These are phyloP conservation scores for Zanthoxylum bungeanum DNA, from an alignment of 345 rosid genomes.

Conservation along the genomic window DNA sequence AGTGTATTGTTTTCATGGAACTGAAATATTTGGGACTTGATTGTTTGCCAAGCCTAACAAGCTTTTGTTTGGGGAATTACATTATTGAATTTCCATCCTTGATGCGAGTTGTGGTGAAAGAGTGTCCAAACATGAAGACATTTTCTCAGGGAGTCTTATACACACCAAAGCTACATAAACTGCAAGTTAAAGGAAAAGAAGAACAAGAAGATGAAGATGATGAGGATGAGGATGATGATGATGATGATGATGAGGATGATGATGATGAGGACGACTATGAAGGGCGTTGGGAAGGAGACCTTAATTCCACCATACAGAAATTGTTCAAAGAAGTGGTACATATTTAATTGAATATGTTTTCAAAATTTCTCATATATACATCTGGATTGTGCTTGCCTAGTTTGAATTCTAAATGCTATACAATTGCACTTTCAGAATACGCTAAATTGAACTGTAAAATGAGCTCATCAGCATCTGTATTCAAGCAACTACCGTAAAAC, in stretches of 20 bases:
- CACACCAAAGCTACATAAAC: not conserved
- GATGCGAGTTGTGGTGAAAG: not conserved
- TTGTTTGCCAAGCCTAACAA: conserved; percentile 9
- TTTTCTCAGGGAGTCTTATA: not conserved
- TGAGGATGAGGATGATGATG: not conserved
- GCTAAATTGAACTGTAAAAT: too few relatives aligned
- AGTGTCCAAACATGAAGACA: not conserved
- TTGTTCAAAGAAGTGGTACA: not conserved
- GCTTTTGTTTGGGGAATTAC: not conserved
- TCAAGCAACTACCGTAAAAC: too few relatives aligned
- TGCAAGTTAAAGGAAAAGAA: too few relatives aligned
- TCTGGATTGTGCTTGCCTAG: too few relatives aligned
- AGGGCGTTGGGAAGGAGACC: not conserved
- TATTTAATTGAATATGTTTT: too few relatives aligned
- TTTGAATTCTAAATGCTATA: too few relatives aligned
- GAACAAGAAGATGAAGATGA: not conserved
- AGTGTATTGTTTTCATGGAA: not conserved
- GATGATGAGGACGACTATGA: not conserved
- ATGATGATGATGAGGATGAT: too few relatives aligned
- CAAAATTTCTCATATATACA: too few relatives aligned
- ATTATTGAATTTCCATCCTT: not conserved
- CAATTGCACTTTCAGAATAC: too few relatives aligned
- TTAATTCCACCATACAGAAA: not conserved
- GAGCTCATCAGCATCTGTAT: too few relatives aligned
- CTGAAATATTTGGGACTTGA: conserved; percentile 10